Evolutionary conservation across 306 rosid genomes (phyloP).

Genomic region (Cotoneaster glaucophyllus): DNA sequence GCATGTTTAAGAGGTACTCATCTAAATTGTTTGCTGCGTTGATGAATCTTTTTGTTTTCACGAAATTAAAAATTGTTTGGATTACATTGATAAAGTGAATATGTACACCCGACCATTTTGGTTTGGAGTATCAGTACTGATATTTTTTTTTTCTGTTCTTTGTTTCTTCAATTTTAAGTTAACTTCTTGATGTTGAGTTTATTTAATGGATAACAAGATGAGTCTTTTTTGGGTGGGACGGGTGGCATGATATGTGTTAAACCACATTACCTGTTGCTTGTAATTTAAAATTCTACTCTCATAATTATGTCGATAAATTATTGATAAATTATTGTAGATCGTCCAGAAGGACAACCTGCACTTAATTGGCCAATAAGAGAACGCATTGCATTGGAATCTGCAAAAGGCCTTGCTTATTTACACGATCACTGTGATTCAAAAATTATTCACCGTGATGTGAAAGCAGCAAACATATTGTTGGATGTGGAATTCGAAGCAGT

Average conservation of each 20-base stretch:
- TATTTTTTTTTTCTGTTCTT: not conserved
- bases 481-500: conserved; percentile 93
- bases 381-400: conserved; percentile 72
- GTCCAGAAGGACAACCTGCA: conserved; percentile 40
- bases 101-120: not conserved
- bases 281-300: not conserved
- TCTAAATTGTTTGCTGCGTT: too few species aligned
- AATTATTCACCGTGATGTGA: conserved; percentile 92
- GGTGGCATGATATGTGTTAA: not conserved
- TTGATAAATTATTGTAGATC: conserved; percentile 42
- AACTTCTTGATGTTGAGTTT: not conserved
- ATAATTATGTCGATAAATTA: not conserved
- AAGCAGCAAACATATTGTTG: conserved; percentile 88
- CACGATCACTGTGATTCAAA: conserved; percentile 95
- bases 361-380: conserved; percentile 68
- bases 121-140: not conserved
- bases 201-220: not conserved
- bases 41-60: too few species aligned
- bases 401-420: conserved; percentile 86
- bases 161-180: not conserved
- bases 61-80: not conserved
- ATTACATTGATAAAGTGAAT: not conserved
- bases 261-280: not conserved
- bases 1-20: too few species aligned
- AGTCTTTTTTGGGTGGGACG: not conserved